Percentiles rank a stretch among this genome's conserved stretches.
These are phyloP conservation scores for Fonsecaea pedrosoi DNA, from an alignment of 2,329 filamentous ascomycete species.

Conservation along the genomic window DNA sequence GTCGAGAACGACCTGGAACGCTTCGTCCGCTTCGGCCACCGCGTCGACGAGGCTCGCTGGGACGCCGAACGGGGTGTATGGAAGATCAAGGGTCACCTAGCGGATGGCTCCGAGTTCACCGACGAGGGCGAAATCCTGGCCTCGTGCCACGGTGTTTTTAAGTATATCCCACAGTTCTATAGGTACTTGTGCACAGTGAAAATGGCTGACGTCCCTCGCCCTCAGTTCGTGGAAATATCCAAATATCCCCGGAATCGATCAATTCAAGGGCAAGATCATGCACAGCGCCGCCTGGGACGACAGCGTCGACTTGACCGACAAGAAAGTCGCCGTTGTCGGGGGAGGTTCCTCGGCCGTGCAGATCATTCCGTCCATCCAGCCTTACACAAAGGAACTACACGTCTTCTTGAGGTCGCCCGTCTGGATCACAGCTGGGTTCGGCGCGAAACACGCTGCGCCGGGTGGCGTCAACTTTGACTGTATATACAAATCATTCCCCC, in stretches of 20 bases:
- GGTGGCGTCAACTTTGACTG: constrained; percentile 57
- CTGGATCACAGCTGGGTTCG: constrained; percentile 59
- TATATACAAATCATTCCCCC: constrained; percentile 29
- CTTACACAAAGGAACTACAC: background rate
- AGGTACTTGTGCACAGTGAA: no score
- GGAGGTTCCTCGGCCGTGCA: constrained; percentile 12
- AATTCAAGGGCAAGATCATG: constrained; percentile 61
- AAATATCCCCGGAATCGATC: constrained; percentile 57
- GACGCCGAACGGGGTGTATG: background rate
- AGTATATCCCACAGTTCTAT: background rate
- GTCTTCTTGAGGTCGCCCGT: constrained; percentile 51
- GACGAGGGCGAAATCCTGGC: constrained; percentile 7
- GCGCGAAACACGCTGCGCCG: constrained; percentile 55
- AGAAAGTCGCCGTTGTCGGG: constrained; percentile 8
- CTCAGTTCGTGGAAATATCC: constrained; percentile 57
- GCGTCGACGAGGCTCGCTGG: background rate
- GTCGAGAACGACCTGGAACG: background rate
- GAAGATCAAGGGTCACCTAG: background rate
- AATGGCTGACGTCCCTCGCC: background rate
- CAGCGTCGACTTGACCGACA: background rate
- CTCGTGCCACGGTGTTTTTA: constrained; percentile 5
- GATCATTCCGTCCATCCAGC: constrained; percentile 15
- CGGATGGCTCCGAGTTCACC: background rate
- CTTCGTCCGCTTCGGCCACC: background rate
- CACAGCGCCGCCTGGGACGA: constrained; percentile 64